phyloP scores from a whole-genome alignment of 1,284 basidiomycete species.

The Pseudozyma sp. region DNA sequence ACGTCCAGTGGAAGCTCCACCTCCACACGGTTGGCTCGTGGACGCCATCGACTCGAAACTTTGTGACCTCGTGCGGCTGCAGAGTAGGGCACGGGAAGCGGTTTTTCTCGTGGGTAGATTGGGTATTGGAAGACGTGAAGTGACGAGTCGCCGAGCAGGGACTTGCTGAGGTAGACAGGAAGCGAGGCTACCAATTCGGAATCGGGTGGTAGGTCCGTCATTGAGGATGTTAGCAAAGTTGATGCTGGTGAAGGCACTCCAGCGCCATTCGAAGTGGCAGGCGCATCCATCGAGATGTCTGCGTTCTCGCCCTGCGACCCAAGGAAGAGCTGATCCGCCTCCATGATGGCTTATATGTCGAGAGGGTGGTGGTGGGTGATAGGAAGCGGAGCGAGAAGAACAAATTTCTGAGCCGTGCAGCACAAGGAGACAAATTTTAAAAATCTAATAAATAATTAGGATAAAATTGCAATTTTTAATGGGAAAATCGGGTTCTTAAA shows the following conservation, averaged over 20 bases:
- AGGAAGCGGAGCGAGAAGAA: background rate
- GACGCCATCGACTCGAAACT: constrained; percentile 61
- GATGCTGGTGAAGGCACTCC: constrained; percentile 1
- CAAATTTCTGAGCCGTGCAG: background rate
- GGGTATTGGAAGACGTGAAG: constrained; percentile 67
- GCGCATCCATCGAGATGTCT: constrained; percentile 15
- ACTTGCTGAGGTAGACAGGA: constrained; percentile 65
- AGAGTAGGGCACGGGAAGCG: constrained; percentile 62
- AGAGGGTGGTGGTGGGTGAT: background rate
- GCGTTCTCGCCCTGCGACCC: constrained; percentile 17
- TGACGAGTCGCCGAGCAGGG: constrained; percentile 48
- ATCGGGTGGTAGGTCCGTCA: constrained; percentile 41
- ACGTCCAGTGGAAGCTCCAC: constrained; percentile 66
- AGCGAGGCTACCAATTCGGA: constrained; percentile 60
- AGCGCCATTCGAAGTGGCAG: background rate
- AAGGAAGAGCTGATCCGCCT: constrained; percentile 29
- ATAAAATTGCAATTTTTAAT: background rate
- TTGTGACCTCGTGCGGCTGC: constrained; percentile 59
- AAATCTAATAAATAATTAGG: background rate
- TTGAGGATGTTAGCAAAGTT: constrained; percentile 25
- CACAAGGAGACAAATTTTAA: background rate
- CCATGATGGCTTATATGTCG: constrained; percentile 19
- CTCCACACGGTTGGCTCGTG: constrained; percentile 62
- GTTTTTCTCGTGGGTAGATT: constrained; percentile 57
- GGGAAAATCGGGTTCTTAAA: background rate